Conservation (phyloP, 2,329 filamentous ascomycete species). For the Zasmidium citrigriseum region DNA sequence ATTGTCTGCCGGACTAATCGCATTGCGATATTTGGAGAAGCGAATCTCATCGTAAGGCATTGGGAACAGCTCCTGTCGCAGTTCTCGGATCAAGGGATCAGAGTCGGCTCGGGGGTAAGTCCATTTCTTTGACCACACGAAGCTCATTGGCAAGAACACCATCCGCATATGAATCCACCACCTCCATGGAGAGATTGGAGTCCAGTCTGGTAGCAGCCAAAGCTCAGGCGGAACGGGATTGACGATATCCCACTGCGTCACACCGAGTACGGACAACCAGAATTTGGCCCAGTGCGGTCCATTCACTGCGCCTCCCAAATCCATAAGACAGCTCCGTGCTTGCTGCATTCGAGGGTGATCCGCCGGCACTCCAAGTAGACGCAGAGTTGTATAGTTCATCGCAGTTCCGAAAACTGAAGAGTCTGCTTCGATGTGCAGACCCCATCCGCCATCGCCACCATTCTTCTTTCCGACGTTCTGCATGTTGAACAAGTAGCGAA, state of each 20-base stretch:
- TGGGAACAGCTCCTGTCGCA: conserved; percentile 81
- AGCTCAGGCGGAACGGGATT: conserved; percentile 93
- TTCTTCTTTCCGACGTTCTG: conserved; percentile 57
- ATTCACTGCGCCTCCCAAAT: conserved; percentile 79
- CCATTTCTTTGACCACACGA: conserved; percentile 82
- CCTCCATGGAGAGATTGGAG: conserved; percentile 36
- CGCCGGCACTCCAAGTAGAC: conserved; percentile 78
- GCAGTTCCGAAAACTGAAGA: conserved; percentile 88
- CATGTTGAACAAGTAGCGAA: conserved; percentile 84
- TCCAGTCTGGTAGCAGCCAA: conserved; percentile 60
- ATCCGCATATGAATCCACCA: conserved; percentile 87
- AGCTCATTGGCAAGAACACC: conserved; percentile 93
- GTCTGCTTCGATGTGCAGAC: conserved; percentile 89
- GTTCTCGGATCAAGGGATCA: conserved; percentile 69
- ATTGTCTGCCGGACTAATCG: conserved; percentile 77
- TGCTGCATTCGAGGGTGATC: conserved; percentile 85
- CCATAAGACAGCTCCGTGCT: conserved; percentile 78
- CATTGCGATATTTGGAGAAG: conserved; percentile 78
- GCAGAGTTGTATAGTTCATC: conserved; percentile 81
- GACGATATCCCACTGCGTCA: conserved; percentile 86
- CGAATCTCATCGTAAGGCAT: conserved; percentile 76
- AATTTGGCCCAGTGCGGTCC: conserved; percentile 97
- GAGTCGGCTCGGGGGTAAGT: conserved; percentile 61
- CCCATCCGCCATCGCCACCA: conserved; percentile 92
- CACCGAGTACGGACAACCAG: conserved; percentile 82